Percentiles rank a stretch among this genome's conserved stretches.
Evolutionary conservation across 306 rosid genomes (phyloP).

Genomic region (Phaseolus lunatus): DNA sequence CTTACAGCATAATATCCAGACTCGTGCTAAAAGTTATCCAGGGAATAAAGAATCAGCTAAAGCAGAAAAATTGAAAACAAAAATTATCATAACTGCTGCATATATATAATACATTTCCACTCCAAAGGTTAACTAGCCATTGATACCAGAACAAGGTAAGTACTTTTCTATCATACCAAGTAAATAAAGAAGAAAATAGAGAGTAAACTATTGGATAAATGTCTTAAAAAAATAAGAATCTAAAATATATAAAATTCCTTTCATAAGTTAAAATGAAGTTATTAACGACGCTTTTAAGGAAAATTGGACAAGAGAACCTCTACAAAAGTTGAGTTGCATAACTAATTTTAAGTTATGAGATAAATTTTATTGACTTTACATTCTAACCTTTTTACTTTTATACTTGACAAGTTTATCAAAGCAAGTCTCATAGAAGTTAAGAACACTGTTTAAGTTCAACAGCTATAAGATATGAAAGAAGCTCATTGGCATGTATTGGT

Average conservation of each 20-base stretch:
- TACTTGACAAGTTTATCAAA: not conserved
- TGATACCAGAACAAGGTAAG: not conserved
- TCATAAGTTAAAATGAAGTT: not conserved
- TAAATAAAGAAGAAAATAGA: not conserved
- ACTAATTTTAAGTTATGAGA: not conserved
- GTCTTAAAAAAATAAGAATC: not conserved
- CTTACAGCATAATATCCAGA: not conserved
- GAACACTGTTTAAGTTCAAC: slow-evolving; percentile 17
- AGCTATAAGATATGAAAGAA: not conserved
- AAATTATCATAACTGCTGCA: not conserved
- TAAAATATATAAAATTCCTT: not conserved
- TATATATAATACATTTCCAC: slow-evolving; percentile 20
- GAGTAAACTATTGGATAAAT: not conserved
- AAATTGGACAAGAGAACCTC: not conserved
- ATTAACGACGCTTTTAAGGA: not conserved
- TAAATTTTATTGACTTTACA: not conserved
- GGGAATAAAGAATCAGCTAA: slow-evolving; percentile 9
- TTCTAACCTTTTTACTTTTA: not conserved
- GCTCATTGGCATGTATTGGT: slow-evolving; percentile 20
- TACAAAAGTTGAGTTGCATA: not conserved
- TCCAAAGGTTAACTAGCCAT: slow-evolving; percentile 7
- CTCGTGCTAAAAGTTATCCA: slow-evolving; percentile 1
- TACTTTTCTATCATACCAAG: not conserved
- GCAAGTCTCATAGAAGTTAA: not conserved
- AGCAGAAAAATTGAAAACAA: slow-evolving; percentile 22